Base-by-base conservation (phyloP, 1,284 basidiomycete genomes). In the Puccinia polysora region DNA sequence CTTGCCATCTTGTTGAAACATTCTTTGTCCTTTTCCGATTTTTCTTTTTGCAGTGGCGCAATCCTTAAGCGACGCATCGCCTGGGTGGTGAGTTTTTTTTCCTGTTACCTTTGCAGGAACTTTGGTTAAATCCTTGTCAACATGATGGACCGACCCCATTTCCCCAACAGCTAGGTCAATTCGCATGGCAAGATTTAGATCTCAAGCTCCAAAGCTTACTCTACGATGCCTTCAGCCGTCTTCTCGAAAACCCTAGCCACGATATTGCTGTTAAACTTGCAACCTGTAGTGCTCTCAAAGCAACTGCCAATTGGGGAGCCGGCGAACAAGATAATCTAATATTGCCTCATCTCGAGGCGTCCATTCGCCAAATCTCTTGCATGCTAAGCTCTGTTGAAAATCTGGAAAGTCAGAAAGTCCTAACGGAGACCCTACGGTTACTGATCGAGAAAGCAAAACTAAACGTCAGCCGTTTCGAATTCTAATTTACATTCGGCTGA, bases 221-320 rank as follows among this genome's bases (percentile, higher is more conserved):
- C 18, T 67, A 67, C 32, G 23, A 43, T 28, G 65, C 49, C 36
- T 34, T 67, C 52, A 56, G 53, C 28, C 56, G 65, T 40, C 65
- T 67, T 40, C 20, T 67, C 6, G 65, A 67, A 47, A 67, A 67
- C 23, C 65, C 65, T 30, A 67, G 28, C 53, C 53, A 67, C 34
- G 65, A 67, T 67, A 30, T 67, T 67, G 65, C 65, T 15, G 53
- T 55, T 7, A 67, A 67, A 30, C 65, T 67, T 20, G 65, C 65
- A 15, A 53, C 65, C 15, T 67, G 65, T 40, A 36, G 65, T 34
- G 34, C 65, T 10, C 53, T 67, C 3, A 67, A 67, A 67, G 36
- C 53, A 18, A 67, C 65, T 20, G 65, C 65, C 20, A 67, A 67
- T 25, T 67, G 65, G 65, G 65, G 56, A 43, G n/a, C 34, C n/a